These are phyloP conservation scores for Jaminaea rosea DNA, from an alignment of 1,284 basidiomycete species.

Conservation along the genomic window DNA sequence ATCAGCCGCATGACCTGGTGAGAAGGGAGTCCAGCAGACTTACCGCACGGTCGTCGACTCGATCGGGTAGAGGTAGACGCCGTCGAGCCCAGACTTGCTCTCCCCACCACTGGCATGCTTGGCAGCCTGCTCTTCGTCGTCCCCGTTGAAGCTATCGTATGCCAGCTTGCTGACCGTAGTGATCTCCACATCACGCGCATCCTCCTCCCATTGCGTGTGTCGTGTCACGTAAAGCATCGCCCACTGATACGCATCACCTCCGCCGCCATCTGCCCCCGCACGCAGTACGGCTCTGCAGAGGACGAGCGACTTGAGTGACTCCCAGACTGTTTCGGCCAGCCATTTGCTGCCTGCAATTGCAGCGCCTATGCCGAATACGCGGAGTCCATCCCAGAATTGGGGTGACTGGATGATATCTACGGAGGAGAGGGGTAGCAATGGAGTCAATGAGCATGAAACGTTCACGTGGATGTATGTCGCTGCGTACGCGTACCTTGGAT, in stretches of 20 bases:
- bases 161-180: neutral
- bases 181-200: slow-evolving; percentile 11
- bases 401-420: slow-evolving; percentile 5
- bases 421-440: neutral
- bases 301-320: slow-evolving; percentile 1
- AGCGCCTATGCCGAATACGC: slow-evolving; percentile 11
- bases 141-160: neutral
- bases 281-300: slow-evolving; percentile 1
- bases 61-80: neutral
- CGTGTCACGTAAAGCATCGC: slow-evolving; percentile 9
- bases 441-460: neutral
- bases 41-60: neutral
- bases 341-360: slow-evolving; percentile 8
- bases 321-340: slow-evolving; percentile 2
- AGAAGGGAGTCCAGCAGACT: neutral
- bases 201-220: neutral
- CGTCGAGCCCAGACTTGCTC: neutral
- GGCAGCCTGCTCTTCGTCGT: neutral
- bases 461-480: too few relatives aligned
- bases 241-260: neutral
- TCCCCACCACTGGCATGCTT: neutral
- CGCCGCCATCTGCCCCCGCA: slow-evolving; percentile 3
- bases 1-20: neutral
- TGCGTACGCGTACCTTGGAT: too few relatives aligned
- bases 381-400: slow-evolving; percentile 11